Evolutionary conservation across 2,329 filamentous ascomycete genomes (phyloP), one percentile per base, ranked within the genome.

Genomic region (Colletotrichum sojae): DNA sequence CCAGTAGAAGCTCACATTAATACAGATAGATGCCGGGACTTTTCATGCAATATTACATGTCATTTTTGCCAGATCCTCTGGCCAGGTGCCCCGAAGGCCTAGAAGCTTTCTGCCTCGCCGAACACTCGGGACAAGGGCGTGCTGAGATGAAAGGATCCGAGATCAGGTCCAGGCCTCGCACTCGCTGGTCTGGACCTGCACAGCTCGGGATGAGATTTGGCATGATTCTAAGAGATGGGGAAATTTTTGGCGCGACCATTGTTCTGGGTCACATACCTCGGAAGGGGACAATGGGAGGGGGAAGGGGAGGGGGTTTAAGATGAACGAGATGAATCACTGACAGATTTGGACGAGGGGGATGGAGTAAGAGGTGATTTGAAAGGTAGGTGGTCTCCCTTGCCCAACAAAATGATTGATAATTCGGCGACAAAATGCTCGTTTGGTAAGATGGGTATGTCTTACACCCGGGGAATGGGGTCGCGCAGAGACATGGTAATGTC

Each of bases 381-480:
- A 22, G 22, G 2, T 4, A 22, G 22, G 22, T 22, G 8, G 6
- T 36, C 43, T 62, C 49, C 59, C 59, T 62, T 36, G 36, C 59
- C 31, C 59, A 62, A 62, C 59, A 62, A 62, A 46, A 62, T 8
- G 15, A 6, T 27, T 25, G 16, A 25, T 20, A 51, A 20, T 13
- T 22, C 49, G 16, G 43, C 56, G 45, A 39, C 56, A 25, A 25
- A 25, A 49, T 3, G 16, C 45, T 49, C 43, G 45, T 36, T 51
- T 31, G 45, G 16, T 36, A 53, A 36, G 2, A 25, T 25, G 22
- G 22, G 22, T 4, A 25, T 62, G 59, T 62, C 59, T 62, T n/a
- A 62, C 22, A 25, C 59, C 59, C 18, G n/a, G n/a, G 49, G 59
- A 62, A 62, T 62, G 59, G 59, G 59, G 59, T 54, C 36, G 22